Evolutionary conservation across 148 eudicot genomes (phyloP).

Genomic region (Chenopodium formosanum): DNA sequence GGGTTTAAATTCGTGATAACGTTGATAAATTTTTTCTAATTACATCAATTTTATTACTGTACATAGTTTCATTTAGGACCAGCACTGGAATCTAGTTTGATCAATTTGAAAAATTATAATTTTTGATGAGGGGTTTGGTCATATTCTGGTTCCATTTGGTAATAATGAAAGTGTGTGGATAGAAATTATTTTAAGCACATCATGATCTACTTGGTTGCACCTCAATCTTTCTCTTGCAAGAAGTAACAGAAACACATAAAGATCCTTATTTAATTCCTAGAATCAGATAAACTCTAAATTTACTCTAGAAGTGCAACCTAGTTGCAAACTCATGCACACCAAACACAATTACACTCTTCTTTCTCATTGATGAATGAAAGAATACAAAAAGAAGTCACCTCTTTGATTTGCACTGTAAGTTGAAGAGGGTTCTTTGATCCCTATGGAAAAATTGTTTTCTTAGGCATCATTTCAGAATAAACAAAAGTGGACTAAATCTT

Average conservation of each 20-base stretch:
- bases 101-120: neutral
- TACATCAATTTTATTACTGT: too few relatives aligned
- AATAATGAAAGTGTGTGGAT: neutral
- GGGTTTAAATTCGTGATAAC: too few relatives aligned
- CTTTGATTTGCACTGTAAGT: neutral
- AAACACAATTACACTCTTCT: neutral
- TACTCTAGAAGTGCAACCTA: too few relatives aligned
- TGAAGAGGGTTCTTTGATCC: neutral
- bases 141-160: neutral
- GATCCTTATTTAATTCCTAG: too few relatives aligned
- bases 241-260: too few relatives aligned
- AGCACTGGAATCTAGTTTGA: neutral
- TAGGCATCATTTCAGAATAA: neutral
- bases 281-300: too few relatives aligned
- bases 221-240: too few relatives aligned
- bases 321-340: neutral
- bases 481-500: neutral
- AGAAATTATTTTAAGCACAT: neutral
- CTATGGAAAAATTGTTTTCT: neutral
- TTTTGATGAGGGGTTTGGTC: neutral
- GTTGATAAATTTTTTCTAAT: too few relatives aligned
- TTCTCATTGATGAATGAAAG: neutral
- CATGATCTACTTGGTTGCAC: neutral
- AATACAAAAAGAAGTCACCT: neutral
- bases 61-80: neutral